These are phyloP conservation scores for Phylloboletellus chloephorus DNA, from an alignment of 1,284 basidiomycete genomes.

Conservation along the genomic window DNA sequence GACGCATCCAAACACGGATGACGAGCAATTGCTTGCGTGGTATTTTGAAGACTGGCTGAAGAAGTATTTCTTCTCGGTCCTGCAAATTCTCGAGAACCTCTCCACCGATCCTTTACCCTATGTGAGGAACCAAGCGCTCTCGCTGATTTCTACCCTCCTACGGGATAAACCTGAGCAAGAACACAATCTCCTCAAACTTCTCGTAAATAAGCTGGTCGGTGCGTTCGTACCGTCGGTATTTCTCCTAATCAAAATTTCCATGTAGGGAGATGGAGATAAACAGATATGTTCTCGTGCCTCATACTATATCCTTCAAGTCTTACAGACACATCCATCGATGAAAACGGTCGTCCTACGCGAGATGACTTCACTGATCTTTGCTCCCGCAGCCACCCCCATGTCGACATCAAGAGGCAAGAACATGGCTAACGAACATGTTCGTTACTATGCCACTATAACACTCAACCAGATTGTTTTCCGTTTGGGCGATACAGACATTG, in stretches of 20 bases:
- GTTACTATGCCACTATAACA: constrained; percentile 90
- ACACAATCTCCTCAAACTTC: constrained; percentile 86
- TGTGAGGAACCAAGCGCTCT: constrained; percentile 77
- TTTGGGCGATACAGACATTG: constrained; percentile 67
- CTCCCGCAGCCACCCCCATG: constrained; percentile 37
- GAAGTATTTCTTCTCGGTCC: constrained; percentile 90
- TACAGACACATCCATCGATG: constrained; percentile 93
- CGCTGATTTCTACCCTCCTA: constrained; percentile 75
- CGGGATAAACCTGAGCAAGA: constrained; percentile 95
- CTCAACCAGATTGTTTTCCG: constrained; percentile 91
- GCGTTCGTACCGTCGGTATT: neutral
- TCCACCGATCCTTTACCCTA: constrained; percentile 87
- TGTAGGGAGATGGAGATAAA: constrained; percentile 84
- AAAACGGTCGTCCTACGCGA: constrained; percentile 88
- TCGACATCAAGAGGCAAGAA: constrained; percentile 29
- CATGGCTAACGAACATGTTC: constrained; percentile 56
- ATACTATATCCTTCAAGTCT: constrained; percentile 82
- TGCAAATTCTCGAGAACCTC: constrained; percentile 86
- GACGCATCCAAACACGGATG: constrained; percentile 59
- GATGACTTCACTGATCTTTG: constrained; percentile 67
- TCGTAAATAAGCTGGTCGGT: constrained; percentile 90
- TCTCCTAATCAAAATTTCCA: constrained; percentile 4
- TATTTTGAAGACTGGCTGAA: constrained; percentile 98
- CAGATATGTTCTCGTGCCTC: constrained; percentile 87
- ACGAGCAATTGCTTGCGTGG: constrained; percentile 77